These are phyloP conservation scores for Oidium heveae DNA, from an alignment of 2,329 filamentous ascomycete genomes.

Conservation along the genomic window DNA sequence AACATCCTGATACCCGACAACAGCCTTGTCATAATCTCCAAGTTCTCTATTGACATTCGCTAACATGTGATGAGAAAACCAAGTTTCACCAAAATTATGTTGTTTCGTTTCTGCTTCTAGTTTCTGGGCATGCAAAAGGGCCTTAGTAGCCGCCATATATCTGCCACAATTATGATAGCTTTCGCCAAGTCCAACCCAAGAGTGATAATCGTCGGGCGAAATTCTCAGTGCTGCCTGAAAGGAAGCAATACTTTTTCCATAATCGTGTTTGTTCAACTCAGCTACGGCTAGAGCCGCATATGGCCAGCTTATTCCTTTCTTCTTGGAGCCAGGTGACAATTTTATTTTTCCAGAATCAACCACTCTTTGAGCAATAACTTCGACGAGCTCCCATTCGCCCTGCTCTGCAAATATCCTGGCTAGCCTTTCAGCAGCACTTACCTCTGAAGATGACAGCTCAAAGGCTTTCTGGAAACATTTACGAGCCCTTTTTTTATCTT, in stretches of 20 bases:
- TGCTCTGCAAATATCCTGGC: constrained; percentile 70
- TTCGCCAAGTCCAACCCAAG: constrained; percentile 89
- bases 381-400: constrained; percentile 89
- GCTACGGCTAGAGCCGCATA: constrained; percentile 84
- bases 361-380: constrained; percentile 71
- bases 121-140: constrained; percentile 62
- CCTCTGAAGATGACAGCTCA: constrained; percentile 68
- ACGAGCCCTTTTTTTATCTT: constrained; percentile 65
- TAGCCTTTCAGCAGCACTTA: constrained; percentile 66
- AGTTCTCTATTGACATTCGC: constrained; percentile 84
- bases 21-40: constrained; percentile 68
- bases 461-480: constrained; percentile 92
- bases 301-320: constrained; percentile 85
- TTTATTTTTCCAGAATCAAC: constrained; percentile 87
- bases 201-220: constrained; percentile 70
- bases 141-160: constrained; percentile 81
- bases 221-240: constrained; percentile 78
- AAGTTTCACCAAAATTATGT: constrained; percentile 40
- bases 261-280: constrained; percentile 84
- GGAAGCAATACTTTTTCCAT: constrained; percentile 64
- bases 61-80: constrained; percentile 94
- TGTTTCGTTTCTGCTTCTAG: constrained; percentile 36
- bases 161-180: constrained; percentile 87
- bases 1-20: constrained; percentile 50
- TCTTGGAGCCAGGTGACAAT: constrained; percentile 76